Evolutionary conservation across 2,329 filamentous ascomycete genomes (phyloP).

Genomic region (Claviceps sorghi): DNA sequence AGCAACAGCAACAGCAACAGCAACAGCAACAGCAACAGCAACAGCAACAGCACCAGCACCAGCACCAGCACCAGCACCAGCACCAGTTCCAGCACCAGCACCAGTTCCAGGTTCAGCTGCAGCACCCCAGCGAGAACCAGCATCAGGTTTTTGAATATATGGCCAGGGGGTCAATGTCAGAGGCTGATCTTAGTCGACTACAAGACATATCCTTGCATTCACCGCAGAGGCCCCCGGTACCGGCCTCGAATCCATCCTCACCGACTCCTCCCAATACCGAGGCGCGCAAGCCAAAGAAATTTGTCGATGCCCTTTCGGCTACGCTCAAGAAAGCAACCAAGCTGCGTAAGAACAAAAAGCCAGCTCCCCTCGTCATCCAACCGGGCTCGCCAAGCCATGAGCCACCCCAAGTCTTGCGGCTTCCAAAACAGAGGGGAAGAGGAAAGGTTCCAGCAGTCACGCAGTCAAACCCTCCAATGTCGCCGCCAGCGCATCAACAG

Average conservation of each 20-base stretch:
- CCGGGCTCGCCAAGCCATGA: conserved; percentile 20
- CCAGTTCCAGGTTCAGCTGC: not conserved
- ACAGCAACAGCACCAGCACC: not conserved
- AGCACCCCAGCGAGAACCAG: not conserved
- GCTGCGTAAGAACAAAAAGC: conserved; percentile 18
- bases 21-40: not conserved
- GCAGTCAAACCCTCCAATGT: conserved; percentile 9
- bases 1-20: conserved; percentile 7
- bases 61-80: not conserved
- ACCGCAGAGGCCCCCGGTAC: conserved; percentile 15
- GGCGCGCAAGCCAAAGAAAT: conserved; percentile 22
- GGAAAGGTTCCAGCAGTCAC: conserved; percentile 10
- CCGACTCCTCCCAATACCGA: conserved; percentile 18
- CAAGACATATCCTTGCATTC: conserved; percentile 33
- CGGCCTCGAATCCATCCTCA: conserved; percentile 17
- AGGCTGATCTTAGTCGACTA: conserved; percentile 31
- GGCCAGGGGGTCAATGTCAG: conserved; percentile 28
- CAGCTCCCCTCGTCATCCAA: conserved; percentile 7
- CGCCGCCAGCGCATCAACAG: conserved; percentile 10
- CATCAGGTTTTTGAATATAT: conserved; percentile 11
- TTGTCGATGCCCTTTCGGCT: conserved; percentile 27
- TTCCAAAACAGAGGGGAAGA: conserved; percentile 19
- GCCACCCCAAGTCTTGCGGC: conserved; percentile 15
- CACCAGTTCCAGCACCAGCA: not conserved
- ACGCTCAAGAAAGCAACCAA: conserved; percentile 25